Conservation (phyloP, 257 asterid genomes). For the Salvia rosmarinus region DNA sequence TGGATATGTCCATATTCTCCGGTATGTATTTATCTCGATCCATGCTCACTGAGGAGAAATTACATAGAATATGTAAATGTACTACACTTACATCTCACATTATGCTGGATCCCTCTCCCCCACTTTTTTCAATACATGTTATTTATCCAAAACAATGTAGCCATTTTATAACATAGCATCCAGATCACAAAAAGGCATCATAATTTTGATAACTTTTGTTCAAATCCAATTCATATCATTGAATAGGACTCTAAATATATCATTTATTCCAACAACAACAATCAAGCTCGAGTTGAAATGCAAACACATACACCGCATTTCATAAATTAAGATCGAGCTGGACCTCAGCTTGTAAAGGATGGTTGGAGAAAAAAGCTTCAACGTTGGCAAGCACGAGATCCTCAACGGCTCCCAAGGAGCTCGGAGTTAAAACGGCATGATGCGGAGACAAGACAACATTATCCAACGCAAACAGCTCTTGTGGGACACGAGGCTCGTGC, state of each 20-base stretch:
- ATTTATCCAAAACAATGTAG: too few relatives aligned
- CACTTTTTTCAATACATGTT: too few relatives aligned
- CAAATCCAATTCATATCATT: background rate
- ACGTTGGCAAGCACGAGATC: conserved; percentile 43
- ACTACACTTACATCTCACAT: too few relatives aligned
- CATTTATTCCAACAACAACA: background rate
- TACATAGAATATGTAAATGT: too few relatives aligned
- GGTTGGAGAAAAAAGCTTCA: conserved; percentile 63
- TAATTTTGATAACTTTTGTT: background rate
- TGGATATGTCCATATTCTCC: too few relatives aligned
- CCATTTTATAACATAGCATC: background rate
- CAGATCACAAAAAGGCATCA: background rate
- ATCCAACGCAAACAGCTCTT: conserved; percentile 53
- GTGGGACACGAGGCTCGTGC: conserved; percentile 66
- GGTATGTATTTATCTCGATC: too few relatives aligned
- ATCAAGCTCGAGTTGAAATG: background rate
- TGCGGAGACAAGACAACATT: conserved; percentile 78
- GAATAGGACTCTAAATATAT: too few relatives aligned
- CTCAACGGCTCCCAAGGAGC: conserved; percentile 42
- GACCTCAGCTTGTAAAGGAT: conserved; percentile 53
- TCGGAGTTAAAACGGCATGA: conserved; percentile 44
- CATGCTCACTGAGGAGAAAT: too few relatives aligned
- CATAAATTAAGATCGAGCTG: conserved; percentile 21
- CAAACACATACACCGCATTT: background rate
- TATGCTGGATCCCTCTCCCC: too few relatives aligned